Evolutionary conservation across 176 grass and related monocot species (phyloP), one percentile per base, ranked within the genome.

Genomic region (Eremochloa ophiuroides): DNA sequence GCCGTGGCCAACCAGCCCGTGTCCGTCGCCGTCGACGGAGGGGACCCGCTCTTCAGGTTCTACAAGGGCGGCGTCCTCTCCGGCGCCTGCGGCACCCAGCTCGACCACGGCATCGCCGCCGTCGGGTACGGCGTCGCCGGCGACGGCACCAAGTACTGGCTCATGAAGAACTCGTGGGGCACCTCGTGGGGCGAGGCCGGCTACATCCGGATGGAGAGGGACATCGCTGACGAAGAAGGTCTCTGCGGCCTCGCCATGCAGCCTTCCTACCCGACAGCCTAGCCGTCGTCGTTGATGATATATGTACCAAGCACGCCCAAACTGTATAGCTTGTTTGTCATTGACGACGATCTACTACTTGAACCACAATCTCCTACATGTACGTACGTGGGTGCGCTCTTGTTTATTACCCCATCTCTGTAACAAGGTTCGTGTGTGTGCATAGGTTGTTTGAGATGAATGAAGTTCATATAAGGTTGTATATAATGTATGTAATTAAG

Each of bases 141-240:
- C n/a, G 33, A 74, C 22, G 84, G 80, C 9, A 79, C 55, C 31
- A 83, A 83, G 66, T 87, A 64, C 42, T 91, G 89, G 89, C 65
- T 91, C 11, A 77, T 87, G 51, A 91, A 78, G 62, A 91, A 87
- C 69, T 87, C 84, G 8, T 84, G 70, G 61, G 89, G 89, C 0
- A 56, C 42, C 1, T 42, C 30, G 1, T 91, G 80, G 75, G 89
- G 89, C 0, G 75, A 74, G 58, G n/a, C 10, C 0, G 89, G 89
- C 0, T 91, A 91, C 25, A 55, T 91, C 2, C 39, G 39, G 18
- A 87, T 91, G 33, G 63, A 64, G 69, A 91, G 64, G 74, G 75
- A 73, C 46, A 18, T 50, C 12, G 31, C 23, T 3, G 55, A 74
- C 8, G 3, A 26, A 34, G 6, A 28, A 0, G 88, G 88, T 0